Conservation (phyloP, 768 basidiomycete genomes). For the Pisolithus microcarpus region DNA sequence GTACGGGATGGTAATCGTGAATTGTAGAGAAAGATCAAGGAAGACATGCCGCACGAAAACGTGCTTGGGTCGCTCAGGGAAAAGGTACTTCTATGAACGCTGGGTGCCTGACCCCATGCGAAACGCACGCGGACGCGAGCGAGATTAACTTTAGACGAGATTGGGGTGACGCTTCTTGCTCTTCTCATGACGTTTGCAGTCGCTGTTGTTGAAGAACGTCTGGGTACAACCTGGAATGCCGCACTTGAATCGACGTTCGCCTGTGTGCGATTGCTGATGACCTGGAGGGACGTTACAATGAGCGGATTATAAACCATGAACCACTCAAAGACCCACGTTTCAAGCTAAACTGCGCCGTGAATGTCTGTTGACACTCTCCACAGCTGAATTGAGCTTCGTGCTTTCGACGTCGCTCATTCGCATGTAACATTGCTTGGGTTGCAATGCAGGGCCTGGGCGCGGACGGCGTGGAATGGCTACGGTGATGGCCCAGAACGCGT, state of each 20-base stretch:
- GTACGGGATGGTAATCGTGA: not conserved
- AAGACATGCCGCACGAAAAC: not conserved
- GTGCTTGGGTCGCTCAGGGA: not conserved
- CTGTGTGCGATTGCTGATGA: slow-evolving; percentile 23
- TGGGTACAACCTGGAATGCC: slow-evolving; percentile 20
- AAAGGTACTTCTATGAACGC: not conserved
- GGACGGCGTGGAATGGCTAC: slow-evolving; percentile 13
- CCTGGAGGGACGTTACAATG: slow-evolving; percentile 14
- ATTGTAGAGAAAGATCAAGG: not conserved
- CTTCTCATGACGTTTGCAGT: slow-evolving; percentile 29
- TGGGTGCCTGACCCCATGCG: not conserved
- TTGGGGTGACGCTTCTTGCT: slow-evolving; percentile 27
- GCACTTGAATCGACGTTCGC: slow-evolving; percentile 21
- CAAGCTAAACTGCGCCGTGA: slow-evolving; percentile 27
- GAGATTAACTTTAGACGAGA: slow-evolving; percentile 4
- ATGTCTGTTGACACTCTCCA: slow-evolving; percentile 15
- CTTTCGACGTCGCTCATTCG: slow-evolving; percentile 24
- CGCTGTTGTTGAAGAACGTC: slow-evolving; percentile 26
- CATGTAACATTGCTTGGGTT: slow-evolving; percentile 28
- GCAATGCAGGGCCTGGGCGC: slow-evolving; percentile 16
- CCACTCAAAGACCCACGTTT: slow-evolving; percentile 18
- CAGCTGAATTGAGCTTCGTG: slow-evolving; percentile 19
- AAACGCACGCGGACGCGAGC: not conserved
- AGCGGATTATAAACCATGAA: too few species aligned
- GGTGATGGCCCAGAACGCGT: slow-evolving; percentile 5